Conservation (phyloP, 352 stramenopile genomes). For the Phytophthora foliorum region DNA sequence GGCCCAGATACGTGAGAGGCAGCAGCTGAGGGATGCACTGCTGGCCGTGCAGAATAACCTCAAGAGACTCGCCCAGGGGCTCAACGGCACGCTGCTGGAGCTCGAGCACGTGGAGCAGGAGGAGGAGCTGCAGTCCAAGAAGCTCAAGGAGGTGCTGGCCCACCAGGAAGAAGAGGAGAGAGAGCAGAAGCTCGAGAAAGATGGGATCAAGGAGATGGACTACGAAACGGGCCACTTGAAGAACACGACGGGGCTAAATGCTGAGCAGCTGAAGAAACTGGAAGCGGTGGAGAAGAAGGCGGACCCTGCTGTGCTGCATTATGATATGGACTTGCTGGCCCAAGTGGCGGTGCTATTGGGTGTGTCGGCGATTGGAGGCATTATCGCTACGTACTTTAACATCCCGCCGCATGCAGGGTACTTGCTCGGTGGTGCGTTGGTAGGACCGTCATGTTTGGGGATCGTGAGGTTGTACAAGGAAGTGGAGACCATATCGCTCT, state of each 20-base stretch:
- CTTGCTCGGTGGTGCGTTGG: conserved; percentile 90
- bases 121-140: conserved; percentile 81
- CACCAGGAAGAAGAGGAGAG: conserved; percentile 84
- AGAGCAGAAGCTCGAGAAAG: conserved; percentile 81
- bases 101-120: conserved; percentile 88
- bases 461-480: conserved; percentile 91
- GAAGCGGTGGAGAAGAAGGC: conserved; percentile 84
- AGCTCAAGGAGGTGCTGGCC: conserved; percentile 78
- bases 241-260: conserved; percentile 76
- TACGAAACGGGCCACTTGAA: conserved; percentile 86
- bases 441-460: conserved; percentile 90
- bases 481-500: conserved; percentile 94
- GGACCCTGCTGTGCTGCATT: conserved; percentile 87
- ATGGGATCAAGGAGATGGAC: conserved; percentile 84
- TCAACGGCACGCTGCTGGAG: conserved; percentile 83
- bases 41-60: conserved; percentile 63
- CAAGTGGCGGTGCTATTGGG: conserved; percentile 86
- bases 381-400: conserved; percentile 89
- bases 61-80: conserved; percentile 68
- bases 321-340: conserved; percentile 88
- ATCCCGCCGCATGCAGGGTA: conserved; percentile 93
- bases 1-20: conserved; percentile 35
- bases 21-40: conserved; percentile 54
- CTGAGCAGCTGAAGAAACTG: conserved; percentile 76
- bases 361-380: conserved; percentile 89